These are phyloP conservation scores for Pichia californica DNA, from an alignment of 805 yeast species.

Conservation along the genomic window DNA sequence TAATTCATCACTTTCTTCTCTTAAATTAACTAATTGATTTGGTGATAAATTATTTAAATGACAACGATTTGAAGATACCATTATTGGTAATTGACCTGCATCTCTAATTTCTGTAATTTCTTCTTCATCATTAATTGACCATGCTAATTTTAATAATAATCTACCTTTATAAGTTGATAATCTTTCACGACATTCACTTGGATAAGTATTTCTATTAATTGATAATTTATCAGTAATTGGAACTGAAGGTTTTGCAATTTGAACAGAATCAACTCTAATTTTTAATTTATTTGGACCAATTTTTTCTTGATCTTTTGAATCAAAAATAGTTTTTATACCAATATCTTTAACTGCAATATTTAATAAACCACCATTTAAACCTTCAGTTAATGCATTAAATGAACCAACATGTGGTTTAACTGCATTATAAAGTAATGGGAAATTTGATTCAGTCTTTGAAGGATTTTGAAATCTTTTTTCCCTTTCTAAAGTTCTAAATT, in stretches of 20 bases:
- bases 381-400: conserved; percentile 80
- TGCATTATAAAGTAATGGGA: conserved; percentile 79
- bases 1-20: conserved; percentile 91
- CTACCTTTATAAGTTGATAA: conserved; percentile 76
- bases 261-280: conserved; percentile 84
- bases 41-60: conserved; percentile 84
- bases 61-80: conserved; percentile 88
- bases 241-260: conserved; percentile 77
- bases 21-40: conserved; percentile 61
- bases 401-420: conserved; percentile 94
- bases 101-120: conserved; percentile 78
- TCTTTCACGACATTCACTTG: conserved; percentile 88
- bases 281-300: conserved; percentile 73
- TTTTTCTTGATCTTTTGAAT: conserved; percentile 59
- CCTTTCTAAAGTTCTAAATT: conserved; percentile 79
- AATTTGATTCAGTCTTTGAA: conserved; percentile 78
- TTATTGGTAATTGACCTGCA: conserved; percentile 85
- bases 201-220: conserved; percentile 69
- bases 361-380: conserved; percentile 60
- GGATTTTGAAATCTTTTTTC: conserved; percentile 83
- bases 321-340: conserved; percentile 80
- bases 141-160: conserved; percentile 68
- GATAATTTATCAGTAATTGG: conserved; percentile 66
- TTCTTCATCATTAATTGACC: conserved; percentile 86
- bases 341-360: conserved; percentile 84